phyloP scores from a whole-genome alignment of 306 rosid genomes.

The Gastrolobium bilobum region DNA sequence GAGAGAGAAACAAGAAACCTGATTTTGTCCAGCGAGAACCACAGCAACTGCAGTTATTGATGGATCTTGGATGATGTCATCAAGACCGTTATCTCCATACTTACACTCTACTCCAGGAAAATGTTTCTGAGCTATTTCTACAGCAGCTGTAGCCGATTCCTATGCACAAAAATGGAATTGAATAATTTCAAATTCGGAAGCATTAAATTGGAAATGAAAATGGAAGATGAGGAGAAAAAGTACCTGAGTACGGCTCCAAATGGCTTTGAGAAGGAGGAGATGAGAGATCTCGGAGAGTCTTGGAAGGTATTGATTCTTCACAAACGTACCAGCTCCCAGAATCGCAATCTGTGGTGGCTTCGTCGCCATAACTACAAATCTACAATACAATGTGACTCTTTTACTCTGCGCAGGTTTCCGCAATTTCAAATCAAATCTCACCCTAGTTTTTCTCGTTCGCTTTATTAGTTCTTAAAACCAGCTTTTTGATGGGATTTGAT shows the following conservation, averaged over 20 bases:
- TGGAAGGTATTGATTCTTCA: constrained; percentile 84
- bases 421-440: background rate
- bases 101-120: constrained; percentile 70
- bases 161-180: constrained; percentile 13
- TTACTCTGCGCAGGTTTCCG: too few relatives aligned
- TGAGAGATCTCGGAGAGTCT: constrained; percentile 83
- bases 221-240: background rate
- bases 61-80: constrained; percentile 68
- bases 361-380: constrained; percentile 54
- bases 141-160: constrained; percentile 80
- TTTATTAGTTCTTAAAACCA: background rate
- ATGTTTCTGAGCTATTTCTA: constrained; percentile 68
- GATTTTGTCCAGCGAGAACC: constrained; percentile 91
- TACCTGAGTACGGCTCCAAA: constrained; percentile 95
- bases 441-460: background rate
- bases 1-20: constrained; percentile 55
- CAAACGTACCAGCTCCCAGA: constrained; percentile 90
- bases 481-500: background rate
- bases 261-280: constrained; percentile 73
- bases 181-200: too few relatives aligned
- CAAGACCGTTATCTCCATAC: constrained; percentile 82
- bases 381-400: background rate
- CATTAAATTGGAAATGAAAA: background rate
- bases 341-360: constrained; percentile 72
- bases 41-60: constrained; percentile 86